A percentile compares a stretch with the other conserved stretches of the same genome.
phyloP scores from a whole-genome alignment of 192 early-diverging fungal species.

The Gryganskiella cystojenkinii region DNA sequence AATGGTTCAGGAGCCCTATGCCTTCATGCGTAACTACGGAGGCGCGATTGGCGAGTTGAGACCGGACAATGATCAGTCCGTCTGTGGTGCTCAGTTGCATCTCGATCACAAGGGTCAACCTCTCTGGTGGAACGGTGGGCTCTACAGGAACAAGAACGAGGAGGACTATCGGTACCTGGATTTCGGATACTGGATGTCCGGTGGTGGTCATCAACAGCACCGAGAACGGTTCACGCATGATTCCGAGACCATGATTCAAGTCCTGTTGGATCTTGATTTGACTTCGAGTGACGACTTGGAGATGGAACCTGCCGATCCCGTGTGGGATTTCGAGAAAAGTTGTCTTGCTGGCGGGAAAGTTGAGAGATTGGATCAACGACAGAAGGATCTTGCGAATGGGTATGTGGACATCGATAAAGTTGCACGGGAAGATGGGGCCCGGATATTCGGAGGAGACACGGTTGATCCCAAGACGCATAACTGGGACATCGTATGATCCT shows the following conservation, averaged over 20 bases:
- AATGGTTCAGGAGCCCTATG: slow-evolving; percentile 64
- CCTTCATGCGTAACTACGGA: slow-evolving; percentile 58
- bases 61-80: slow-evolving; percentile 32
- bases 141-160: slow-evolving; percentile 58
- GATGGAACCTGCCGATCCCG: slow-evolving; percentile 13
- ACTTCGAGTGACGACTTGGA: not conserved
- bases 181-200: slow-evolving; percentile 53
- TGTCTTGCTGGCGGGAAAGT: slow-evolving; percentile 12
- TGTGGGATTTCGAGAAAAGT: slow-evolving; percentile 27
- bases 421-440: slow-evolving; percentile 22
- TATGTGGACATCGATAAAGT: slow-evolving; percentile 33
- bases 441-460: not conserved
- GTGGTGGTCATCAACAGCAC: slow-evolving; percentile 39
- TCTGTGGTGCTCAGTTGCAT: slow-evolving; percentile 61
- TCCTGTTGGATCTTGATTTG: slow-evolving; percentile 19
- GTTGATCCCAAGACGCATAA: slow-evolving; percentile 31
- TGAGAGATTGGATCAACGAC: not conserved
- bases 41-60: slow-evolving; percentile 63
- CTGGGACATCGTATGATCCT: slow-evolving; percentile 42
- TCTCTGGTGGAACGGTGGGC: slow-evolving; percentile 64
- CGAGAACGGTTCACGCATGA: slow-evolving; percentile 31
- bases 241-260: slow-evolving; percentile 31
- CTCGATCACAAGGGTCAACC: slow-evolving; percentile 49
- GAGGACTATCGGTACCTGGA: slow-evolving; percentile 47
- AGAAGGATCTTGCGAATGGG: slow-evolving; percentile 9